phyloP scores from a whole-genome alignment of 495 filamentous ascomycete species.

The Penicillium turbatum region DNA sequence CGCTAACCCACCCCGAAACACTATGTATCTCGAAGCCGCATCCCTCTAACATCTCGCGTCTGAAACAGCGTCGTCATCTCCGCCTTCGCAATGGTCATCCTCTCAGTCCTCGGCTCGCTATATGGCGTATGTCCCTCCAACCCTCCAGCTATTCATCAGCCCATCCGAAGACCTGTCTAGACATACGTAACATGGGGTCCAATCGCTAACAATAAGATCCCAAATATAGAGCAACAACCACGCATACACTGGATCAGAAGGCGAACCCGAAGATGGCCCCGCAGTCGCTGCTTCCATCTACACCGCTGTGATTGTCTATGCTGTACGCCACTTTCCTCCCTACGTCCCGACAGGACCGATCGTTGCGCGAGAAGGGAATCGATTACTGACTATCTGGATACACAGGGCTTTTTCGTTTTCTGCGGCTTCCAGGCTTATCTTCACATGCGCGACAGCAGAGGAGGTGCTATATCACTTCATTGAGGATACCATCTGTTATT shows the following conservation, averaged over 20 bases:
- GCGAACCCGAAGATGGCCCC: conserved; percentile 67
- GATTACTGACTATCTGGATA: conserved; percentile 8
- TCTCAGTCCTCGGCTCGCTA: conserved; percentile 75
- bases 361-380: background rate
- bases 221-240: conserved; percentile 60
- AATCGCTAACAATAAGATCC: conserved; percentile 8
- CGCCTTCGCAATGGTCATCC: conserved; percentile 80
- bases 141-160: background rate
- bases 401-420: conserved; percentile 81
- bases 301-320: conserved; percentile 78
- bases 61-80: conserved; percentile 74
- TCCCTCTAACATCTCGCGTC: conserved; percentile 12
- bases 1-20: conserved; percentile 6
- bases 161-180: conserved; percentile 8
- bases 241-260: conserved; percentile 69
- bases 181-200: background rate
- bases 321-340: conserved; percentile 50
- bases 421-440: conserved; percentile 81
- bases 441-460: conserved; percentile 69
- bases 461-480: conserved; percentile 75
- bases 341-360: background rate
- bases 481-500: conserved; percentile 21
- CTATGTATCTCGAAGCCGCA: background rate
- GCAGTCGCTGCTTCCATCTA: conserved; percentile 81
- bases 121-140: conserved; percentile 53